These are phyloP conservation scores for Diaporthe ilicicola DNA, from an alignment of 2,329 filamentous ascomycete genomes.

Conservation along the genomic window DNA sequence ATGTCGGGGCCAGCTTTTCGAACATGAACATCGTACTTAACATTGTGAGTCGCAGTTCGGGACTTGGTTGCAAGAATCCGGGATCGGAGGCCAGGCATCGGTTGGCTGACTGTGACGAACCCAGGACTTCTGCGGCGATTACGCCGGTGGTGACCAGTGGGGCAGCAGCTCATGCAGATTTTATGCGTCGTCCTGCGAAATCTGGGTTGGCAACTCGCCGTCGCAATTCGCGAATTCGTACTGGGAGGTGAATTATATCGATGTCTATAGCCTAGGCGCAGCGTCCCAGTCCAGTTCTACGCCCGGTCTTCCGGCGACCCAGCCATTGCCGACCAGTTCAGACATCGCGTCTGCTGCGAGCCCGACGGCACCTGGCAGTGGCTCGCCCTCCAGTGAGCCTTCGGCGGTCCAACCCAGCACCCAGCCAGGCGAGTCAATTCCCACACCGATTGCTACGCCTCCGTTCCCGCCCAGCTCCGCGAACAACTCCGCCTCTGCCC, in stretches of 20 bases:
- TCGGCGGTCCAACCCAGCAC: background rate
- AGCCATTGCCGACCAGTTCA: background rate
- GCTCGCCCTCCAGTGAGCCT: background rate
- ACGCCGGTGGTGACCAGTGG: constrained; percentile 64
- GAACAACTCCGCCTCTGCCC: background rate
- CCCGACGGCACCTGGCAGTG: background rate
- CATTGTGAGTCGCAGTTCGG: constrained; percentile 52
- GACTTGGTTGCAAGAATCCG: background rate
- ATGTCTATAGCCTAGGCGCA: constrained; percentile 47
- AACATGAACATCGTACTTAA: constrained; percentile 78
- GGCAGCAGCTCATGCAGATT: constrained; percentile 48
- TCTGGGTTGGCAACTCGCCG: constrained; percentile 57
- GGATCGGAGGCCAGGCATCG: background rate
- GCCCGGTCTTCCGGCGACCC: background rate
- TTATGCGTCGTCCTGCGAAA: constrained; percentile 53
- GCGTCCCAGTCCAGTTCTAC: background rate
- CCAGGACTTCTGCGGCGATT: constrained; percentile 79
- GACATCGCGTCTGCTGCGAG: background rate
- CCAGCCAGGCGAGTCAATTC: background rate
- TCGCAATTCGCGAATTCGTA: constrained; percentile 49
- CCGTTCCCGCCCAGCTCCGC: background rate
- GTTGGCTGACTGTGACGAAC: constrained; percentile 9
- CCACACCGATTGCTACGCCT: background rate
- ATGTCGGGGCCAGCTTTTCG: constrained; percentile 71
- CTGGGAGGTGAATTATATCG: constrained; percentile 65